Base-by-base conservation (phyloP, 2,329 filamentous ascomycete species). In the Trichophaea hybrida region DNA sequence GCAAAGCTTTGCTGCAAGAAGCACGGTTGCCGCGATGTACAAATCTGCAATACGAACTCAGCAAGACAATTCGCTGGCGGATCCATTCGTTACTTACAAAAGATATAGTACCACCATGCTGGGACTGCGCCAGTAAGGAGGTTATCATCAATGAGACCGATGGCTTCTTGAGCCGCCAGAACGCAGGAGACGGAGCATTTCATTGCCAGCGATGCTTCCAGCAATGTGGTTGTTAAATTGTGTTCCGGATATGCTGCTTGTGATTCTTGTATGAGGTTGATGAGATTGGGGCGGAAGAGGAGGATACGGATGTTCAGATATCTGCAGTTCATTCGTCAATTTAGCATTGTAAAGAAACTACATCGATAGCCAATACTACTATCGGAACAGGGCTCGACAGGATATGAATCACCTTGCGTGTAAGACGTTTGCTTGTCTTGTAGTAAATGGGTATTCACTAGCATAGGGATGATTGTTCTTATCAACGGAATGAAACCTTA, bases 51-150 rank as follows among this genome's bases (percentile, higher is more conserved):
- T 12, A 15, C 4, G 10, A 15, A 50, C 10, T 15, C 24, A 24
- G 24, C 3, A 24, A 24, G 24, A n/a, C n/a, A n/a, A 3, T 24
- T 24, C 24, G 3, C 24, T 24, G 1, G 24, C 24, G 24, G 24
- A 24, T 24, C 24, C 24, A 3, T 24, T 24, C 24, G 17, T n/a
- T 10, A 34, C 50, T 15, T 12, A 53, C 50, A 73, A 58, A 72
- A 73, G 0, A 74, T 67, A 0, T 72, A 65, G 48, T 74, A 73
- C 72, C 72, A 73, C 72, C 72, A 74, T 0, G 72, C 71, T 1
- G 72, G 73, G 0, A 74, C 53, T 31, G 53, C 53, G 10, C 53
- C 53, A 33, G 13, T 55, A 8, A 43, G 34, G 5, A 55, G 53
- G 15, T 55, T 40, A 8, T 44, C 53, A 4, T 44, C 37, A 31